Conservation (phyloP, 352 stramenopile genomes). For the Phytophthora pluvialis region DNA sequence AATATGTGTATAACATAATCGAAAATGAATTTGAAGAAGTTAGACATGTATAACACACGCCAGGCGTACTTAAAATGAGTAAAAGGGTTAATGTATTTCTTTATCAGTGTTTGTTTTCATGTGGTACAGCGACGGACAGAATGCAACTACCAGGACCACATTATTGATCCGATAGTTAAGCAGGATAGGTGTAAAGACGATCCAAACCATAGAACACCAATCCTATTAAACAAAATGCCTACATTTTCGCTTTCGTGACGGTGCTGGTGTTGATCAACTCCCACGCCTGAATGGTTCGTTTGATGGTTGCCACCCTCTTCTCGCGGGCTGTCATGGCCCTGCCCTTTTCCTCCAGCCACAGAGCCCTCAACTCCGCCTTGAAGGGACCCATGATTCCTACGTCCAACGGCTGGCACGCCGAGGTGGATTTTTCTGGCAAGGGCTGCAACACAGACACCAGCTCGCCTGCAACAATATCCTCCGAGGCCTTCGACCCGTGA, state of each 20-base stretch:
- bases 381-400: slow-evolving; percentile 22
- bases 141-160: not conserved
- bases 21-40: no score
- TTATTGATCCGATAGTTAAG: not conserved
- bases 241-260: not conserved
- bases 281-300: not conserved
- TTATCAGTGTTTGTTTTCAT: no score
- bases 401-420: slow-evolving; percentile 27
- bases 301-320: not conserved
- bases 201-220: not conserved
- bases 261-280: slow-evolving; percentile 1
- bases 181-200: not conserved
- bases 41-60: no score
- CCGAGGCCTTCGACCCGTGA: slow-evolving; percentile 9
- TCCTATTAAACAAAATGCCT: not conserved
- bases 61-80: no score
- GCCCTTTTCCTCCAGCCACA: not conserved
- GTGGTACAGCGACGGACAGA: not conserved
- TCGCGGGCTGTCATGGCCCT: not conserved
- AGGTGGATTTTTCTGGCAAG: slow-evolving; percentile 22
- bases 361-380: slow-evolving; percentile 10
- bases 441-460: slow-evolving; percentile 1
- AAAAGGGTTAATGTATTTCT: no score
- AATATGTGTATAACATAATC: no score
- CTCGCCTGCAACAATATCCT: not conserved